Conservation (phyloP, 331 rosid genomes). For the Acacia concinna region DNA sequence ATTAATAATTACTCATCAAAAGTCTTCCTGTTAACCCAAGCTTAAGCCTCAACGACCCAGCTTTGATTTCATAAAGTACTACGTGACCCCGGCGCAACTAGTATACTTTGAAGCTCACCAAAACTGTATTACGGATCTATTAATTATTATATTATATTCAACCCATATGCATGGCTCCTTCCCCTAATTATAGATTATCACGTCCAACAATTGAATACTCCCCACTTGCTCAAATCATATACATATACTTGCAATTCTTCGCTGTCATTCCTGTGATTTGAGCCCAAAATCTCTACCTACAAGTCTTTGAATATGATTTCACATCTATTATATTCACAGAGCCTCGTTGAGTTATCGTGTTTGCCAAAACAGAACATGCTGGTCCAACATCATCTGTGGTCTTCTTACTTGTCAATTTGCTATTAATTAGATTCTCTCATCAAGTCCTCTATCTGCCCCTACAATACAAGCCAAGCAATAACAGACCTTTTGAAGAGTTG, state of each 20-base stretch:
- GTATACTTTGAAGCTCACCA: slow-evolving; percentile 5
- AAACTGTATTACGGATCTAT: background rate
- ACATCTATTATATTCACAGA: background rate
- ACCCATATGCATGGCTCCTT: background rate
- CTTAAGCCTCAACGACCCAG: slow-evolving; percentile 26
- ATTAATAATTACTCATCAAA: background rate
- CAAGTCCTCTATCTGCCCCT: background rate
- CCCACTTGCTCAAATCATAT: background rate
- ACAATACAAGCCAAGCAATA: slow-evolving; percentile 31
- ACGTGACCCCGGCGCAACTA: slow-evolving; percentile 26
- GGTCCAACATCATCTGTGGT: background rate
- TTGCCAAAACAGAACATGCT: background rate
- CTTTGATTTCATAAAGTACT: background rate
- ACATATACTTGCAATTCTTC: background rate
- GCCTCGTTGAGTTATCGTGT: background rate
- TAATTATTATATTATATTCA: background rate
- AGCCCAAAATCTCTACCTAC: background rate
- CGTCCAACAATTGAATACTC: background rate
- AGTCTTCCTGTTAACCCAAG: slow-evolving; percentile 1
- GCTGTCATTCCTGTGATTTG: background rate
- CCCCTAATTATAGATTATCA: background rate
- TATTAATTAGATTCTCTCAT: too few species aligned
- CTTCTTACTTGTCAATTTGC: slow-evolving; percentile 12
- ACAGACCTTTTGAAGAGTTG: slow-evolving; percentile 12
- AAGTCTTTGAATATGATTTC: background rate